A percentile compares a stretch with the other conserved stretches of the same genome.
Evolutionary conservation across 805 yeast genomes (phyloP).

Genomic region (Zygotorulaspora danielsina): DNA sequence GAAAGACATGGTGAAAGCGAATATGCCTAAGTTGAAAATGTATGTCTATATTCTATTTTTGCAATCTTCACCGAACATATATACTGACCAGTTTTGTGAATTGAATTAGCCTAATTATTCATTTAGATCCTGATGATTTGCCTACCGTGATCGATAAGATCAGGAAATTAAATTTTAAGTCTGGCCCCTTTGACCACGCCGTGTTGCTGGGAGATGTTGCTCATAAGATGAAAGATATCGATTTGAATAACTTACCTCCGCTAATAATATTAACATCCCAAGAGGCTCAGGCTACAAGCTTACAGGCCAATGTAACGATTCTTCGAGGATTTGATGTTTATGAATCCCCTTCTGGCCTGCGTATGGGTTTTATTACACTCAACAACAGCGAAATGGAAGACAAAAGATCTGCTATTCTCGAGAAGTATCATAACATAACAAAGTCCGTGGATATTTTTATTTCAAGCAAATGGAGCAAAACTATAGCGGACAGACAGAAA

Average conservation of each 20-base stretch:
- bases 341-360: constrained; percentile 43
- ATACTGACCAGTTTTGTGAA: constrained; percentile 4
- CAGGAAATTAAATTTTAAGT: constrained; percentile 48
- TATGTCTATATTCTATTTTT: constrained; percentile 5
- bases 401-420: constrained; percentile 27
- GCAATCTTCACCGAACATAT: not conserved
- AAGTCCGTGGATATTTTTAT: constrained; percentile 51
- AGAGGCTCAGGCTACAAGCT: not conserved
- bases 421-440: constrained; percentile 12
- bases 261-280: constrained; percentile 11
- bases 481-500: constrained; percentile 44
- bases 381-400: constrained; percentile 14
- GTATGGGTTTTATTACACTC: constrained; percentile 45
- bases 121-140: constrained; percentile 16
- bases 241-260: constrained; percentile 20
- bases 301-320: constrained; percentile 29
- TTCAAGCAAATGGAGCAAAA: constrained; percentile 57
- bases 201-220: constrained; percentile 48
- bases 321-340: constrained; percentile 38
- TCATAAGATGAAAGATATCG: constrained; percentile 5
- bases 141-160: constrained; percentile 42
- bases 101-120: constrained; percentile 19
- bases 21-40: constrained; percentile 16
- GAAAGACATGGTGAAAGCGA: no score
- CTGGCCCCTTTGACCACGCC: constrained; percentile 62